Conservation (phyloP, 169 alveolate genomes). For the Plasmodium sp. region DNA sequence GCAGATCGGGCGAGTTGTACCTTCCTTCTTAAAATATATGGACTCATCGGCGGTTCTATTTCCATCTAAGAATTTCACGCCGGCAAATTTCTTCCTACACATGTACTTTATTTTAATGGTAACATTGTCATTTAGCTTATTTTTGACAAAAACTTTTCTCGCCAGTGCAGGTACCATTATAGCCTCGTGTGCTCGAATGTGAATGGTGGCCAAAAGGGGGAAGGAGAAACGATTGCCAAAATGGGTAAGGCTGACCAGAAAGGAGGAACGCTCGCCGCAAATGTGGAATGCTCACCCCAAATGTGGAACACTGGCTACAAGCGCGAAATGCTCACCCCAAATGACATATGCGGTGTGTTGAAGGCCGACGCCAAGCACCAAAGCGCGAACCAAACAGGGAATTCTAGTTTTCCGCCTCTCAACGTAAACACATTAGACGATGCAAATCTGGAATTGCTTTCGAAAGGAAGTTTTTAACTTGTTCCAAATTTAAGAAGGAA, state of each 20-base stretch:
- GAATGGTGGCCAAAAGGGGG: background rate
- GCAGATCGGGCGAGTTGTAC: conserved; percentile 6
- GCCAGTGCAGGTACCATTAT: conserved; percentile 47
- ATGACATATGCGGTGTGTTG: background rate
- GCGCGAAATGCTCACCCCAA: background rate
- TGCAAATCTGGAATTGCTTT: background rate
- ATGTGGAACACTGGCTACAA: background rate
- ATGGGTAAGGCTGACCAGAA: background rate
- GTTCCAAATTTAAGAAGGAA: background rate
- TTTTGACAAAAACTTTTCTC: conserved; percentile 14
- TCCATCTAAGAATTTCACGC: conserved; percentile 79
- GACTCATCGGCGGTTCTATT: conserved; percentile 80
- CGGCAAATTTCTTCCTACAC: conserved; percentile 66
- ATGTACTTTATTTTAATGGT: conserved; percentile 28
- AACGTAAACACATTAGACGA: background rate
- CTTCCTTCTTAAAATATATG: conserved; percentile 81
- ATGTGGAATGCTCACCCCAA: background rate
- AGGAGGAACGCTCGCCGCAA: background rate
- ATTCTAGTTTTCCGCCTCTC: background rate
- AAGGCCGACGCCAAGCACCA: background rate
- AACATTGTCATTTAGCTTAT: conserved; percentile 23
- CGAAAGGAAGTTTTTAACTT: background rate
- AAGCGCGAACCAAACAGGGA: background rate
- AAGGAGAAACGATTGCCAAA: background rate
- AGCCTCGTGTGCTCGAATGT: background rate